Base-by-base conservation (phyloP, 352 stramenopile species). In the Phytopythium boreale region DNA sequence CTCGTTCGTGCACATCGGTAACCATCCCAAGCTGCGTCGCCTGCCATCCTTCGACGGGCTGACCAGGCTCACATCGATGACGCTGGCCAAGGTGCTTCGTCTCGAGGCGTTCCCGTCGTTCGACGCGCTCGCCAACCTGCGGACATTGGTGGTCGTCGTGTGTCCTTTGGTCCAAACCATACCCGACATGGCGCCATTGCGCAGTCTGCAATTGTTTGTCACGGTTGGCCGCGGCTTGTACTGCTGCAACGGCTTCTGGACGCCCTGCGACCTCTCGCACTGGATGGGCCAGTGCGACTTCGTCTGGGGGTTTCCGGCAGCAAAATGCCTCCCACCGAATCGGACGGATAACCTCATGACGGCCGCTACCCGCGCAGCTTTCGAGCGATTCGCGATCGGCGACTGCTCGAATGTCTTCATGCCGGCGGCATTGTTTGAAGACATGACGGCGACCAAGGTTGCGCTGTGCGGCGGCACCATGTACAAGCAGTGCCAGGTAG, bases 401-500 rank as follows among this genome's bases (percentile, higher is more conserved):
- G 20, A 19, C 43, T 49, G 43, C 43, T 49, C 43, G 11, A 46
- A 14, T 17, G 39, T 22, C 39, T 14, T 14, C 14, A 20, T n/a
- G 7, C 17, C 39, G 15, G 15, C 39, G 14, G 39, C 39, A 46
- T 9, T 17, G 39, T 46, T 46, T 17, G 39, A 9, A 1, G 39
- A 46, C 39, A 14, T n/a, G 39, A n/a, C 39, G 15, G 4, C 39
- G 17, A 17, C 39, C 14, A 14, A 14, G 1, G 39, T n/a, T 17
- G 57, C 52, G 0, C 44, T 74, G 5, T 84, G 74, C 60, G 65
- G 64, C 9, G 65, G 71, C n/a, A 53, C 63, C 26, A 63, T 77
- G 46, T 79, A 70, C 62, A 74, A 72, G 57, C 41, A 73, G 44
- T 80, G 76, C 59, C 49, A 24, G 1, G 5, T 75, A 11, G 62